Evolutionary conservation across 331 rosid species (phyloP), one percentile per base, ranked within the genome.

Genomic region (Telfairia occidentalis): DNA sequence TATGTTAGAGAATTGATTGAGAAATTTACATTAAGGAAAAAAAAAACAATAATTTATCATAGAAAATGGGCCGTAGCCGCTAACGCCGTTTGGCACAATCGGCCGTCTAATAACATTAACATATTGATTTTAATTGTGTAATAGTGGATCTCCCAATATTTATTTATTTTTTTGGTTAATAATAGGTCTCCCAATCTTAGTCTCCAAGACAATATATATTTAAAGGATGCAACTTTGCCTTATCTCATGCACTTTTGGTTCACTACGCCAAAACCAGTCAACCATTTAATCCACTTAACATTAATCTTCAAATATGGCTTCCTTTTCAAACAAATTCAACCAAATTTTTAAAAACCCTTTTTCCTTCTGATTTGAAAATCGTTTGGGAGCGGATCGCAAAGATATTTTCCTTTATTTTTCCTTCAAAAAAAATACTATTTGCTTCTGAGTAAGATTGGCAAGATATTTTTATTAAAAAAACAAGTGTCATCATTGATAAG

Each of bases 21-120:
- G 26, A 61, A 60, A 15, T 16, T 30, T 16, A 35, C 15, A 2
- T 64, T 4, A 28, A 58, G 3, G n/a, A n/a, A 58, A 28, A 12
- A 60, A 12, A 30, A 32, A 64, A 1, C 0, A 5, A 42, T 23
- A 5, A 9, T 40, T 66, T 21, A 40, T 38, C 3, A 11, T 32
- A 35, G 40, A 59, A 34, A 38, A 38, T 10, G 73, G 52, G 52
- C 34, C 18, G 52, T 67, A 13, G 74, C 55, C 55, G 10, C 38
- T 69, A 43, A 69, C 74, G 74, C 74, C 74, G 74, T 69, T 69
- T 24, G 55, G 55, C 54, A 28, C 37, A 12, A 35, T 5, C 13
- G 71, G 71, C 30, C 43, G 70, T 61, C 43, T n/a, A 30, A 6
- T 34, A 16, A 30, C 26, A n/a, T 63, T 11, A 3, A 58, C 48